Evolutionary conservation across 2,329 filamentous ascomycete species (phyloP), one percentile per base, ranked within the genome.

Genomic region (Teratosphaeriaceae sp.): DNA sequence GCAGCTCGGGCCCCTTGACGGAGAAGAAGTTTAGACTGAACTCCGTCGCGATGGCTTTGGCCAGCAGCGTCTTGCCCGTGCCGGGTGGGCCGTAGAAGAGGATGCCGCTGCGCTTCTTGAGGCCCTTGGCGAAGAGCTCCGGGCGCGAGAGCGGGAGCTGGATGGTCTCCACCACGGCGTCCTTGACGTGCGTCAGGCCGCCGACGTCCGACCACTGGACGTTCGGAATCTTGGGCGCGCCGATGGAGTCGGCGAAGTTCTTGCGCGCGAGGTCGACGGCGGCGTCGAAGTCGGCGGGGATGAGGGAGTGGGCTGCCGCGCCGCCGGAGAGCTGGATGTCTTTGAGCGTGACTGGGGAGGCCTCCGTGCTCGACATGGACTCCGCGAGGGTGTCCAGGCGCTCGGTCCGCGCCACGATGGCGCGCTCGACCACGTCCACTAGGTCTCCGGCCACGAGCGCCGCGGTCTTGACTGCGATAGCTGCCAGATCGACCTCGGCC

Each of bases 221-320:
- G 50, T 95, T 96, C 5, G 90, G 92, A 49, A 97, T 97, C 74
- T 97, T 97, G 2, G 92, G 92, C 4, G 92, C 92, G 19, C 92
- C 92, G 51, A 98, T 98, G 0, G 90, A 84, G 63, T 97, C 92
- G 5, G 92, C 90, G 62, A 98, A 98, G 66, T 96, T 97, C 74
- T 96, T 96, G 42, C 92, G 82, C 1, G 92, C 92, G 5, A 89
- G 88, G 46, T 97, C 90, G 3, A 98, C 90, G 0, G 92, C 92
- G n/a, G 82, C 69, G 42, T 95, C 88, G 52, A 97, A 90, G 64
- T 98, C 92, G 2, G 76, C 72, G 53, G 85, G 85, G 1, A 82
- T 89, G 9, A 98, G 74, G 40, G 85, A 86, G 21, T 81, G 81
- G 4, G 85, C 85, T 8, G 82, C 76, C 30, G 86, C 76, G 0